Evolutionary conservation across 169 alveolate species (phyloP).

Genomic region (Plasmodium falciparum): DNA sequence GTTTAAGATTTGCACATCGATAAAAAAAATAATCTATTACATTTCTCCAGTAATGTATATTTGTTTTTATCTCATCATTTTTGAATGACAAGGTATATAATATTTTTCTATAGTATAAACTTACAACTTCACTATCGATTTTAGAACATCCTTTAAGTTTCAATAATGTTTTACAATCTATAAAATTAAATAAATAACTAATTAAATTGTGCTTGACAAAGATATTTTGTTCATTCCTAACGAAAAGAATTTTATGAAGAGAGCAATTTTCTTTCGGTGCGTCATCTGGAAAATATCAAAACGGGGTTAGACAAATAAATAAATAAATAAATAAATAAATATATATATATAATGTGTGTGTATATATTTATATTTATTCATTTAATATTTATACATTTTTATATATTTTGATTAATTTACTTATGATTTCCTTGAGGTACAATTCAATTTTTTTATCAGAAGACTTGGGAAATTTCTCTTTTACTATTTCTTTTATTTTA

Average conservation of each 20-base stretch:
- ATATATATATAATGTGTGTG: background rate
- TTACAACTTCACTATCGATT: conserved; percentile 76
- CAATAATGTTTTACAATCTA: conserved; percentile 66
- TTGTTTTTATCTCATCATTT: conserved; percentile 77
- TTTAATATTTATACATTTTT: background rate
- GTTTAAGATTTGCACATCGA: conserved; percentile 76
- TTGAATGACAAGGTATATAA: conserved; percentile 80
- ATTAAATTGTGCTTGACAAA: conserved; percentile 66
- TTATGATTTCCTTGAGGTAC: conserved; percentile 53
- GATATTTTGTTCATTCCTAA: conserved; percentile 27
- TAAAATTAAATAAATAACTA: conserved; percentile 61
- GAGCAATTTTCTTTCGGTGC: conserved; percentile 70
- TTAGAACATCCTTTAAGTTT: conserved; percentile 77
- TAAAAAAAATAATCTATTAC: conserved; percentile 80
- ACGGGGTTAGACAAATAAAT: background rate
- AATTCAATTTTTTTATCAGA: conserved; percentile 37
- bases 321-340: background rate
- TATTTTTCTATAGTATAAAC: conserved; percentile 78
- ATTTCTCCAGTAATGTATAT: conserved; percentile 82
- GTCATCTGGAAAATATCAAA: conserved; percentile 13
- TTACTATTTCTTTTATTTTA: conserved; percentile 30
- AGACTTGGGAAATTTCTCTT: conserved; percentile 39
- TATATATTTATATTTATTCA: background rate
- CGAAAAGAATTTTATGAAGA: conserved; percentile 36
- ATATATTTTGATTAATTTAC: conserved; percentile 7